Base-by-base conservation (phyloP, 2,329 filamentous ascomycete species). In the Xylaria sp. region DNA sequence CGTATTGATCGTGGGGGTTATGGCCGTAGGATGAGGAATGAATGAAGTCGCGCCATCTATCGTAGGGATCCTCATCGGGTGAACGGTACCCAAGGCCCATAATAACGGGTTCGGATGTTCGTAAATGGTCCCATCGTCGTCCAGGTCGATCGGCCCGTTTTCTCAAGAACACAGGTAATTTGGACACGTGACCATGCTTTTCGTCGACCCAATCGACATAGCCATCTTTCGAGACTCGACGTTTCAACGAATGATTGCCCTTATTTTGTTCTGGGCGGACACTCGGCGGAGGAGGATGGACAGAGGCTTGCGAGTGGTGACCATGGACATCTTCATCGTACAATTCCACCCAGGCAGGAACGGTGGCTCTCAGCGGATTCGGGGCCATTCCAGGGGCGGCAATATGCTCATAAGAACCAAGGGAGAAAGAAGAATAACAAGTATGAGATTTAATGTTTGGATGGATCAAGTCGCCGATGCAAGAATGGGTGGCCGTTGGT, bases 51-150 rank as follows among this genome's bases (percentile, higher is more conserved):
- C 76, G 75, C 85, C 85, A 87, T 27, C 78, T 77, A 21, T 79
- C 72, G 58, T 77, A 76, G 11, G 81, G 75, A 41, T 78, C 77
- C 48, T 75, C 71, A 35, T 76, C 72, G 4, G 77, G 71, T 11
- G 79, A 77, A 58, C 75, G 74, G 64, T 82, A 80, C 40, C 78
- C 77, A 23, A 83, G 77, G 27, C 73, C 73, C 48, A 87, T 82
- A 64, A 87, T 86, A 64, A 87, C 84, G 3, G 85, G 85, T 61
- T 87, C 85, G 33, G 82, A 79, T 2, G 83, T 82, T 54, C 85
- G 82, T 53, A 87, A 72, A 68, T 87, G 84, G 68, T 87, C 85
- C 84, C 85, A 87, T 75, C 81, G 81, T 61, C 83, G 79, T 3
- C 84, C 84, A 47, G 72, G 81, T 72, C 73, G 80, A 56, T 78